Evolutionary conservation across 768 basidiomycete genomes (phyloP), one percentile per base, ranked within the genome.

Genomic region (Arthromyces matolae): DNA sequence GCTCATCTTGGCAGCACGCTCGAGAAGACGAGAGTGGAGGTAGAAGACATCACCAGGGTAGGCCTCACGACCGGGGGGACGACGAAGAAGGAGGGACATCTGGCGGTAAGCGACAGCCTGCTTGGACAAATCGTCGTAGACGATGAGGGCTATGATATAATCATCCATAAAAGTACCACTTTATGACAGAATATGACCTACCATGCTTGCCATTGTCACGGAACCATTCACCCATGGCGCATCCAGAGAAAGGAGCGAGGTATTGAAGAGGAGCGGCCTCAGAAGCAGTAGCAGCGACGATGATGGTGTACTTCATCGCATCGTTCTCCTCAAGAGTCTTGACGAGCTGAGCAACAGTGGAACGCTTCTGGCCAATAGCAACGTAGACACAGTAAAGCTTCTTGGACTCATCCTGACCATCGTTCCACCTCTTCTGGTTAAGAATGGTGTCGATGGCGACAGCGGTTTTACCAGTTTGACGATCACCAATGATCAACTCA

Each of bases 161-260:
- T 8, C 47, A 18, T 32, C 44, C 42, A 62, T 52, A 38, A 43
- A 38, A 54, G 28, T 16, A 18, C n/a, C n/a, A n/a, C n/a, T n/a
- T n/a, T n/a, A n/a, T n/a, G n/a, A n/a, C n/a, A n/a, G n/a, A n/a
- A n/a, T n/a, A n/a, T 14, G 8, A 24, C 83, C 45, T 62, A 88
- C 88, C 94, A 72, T 99, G 96, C 78, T 95, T 97, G 77, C 93
- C 95, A 70, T 99, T 99, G 76, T 99, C 96, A 75, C 93, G 90
- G 96, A 99, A 99, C 95, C 95, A 99, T 77, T 99, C 96, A 69
- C 96, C 96, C 93, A 99, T 99, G 63, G 96, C 96, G 73, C 93
- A 95, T 55, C 96, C 96, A 59, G 96, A 95, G 92, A 99, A 99
- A 59, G 96, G 96, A 63, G 96, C 96, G 61, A 99, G 89, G 76